Base-by-base conservation (phyloP, 2,329 filamentous ascomycete species). In the Blumeriella jaapii region DNA sequence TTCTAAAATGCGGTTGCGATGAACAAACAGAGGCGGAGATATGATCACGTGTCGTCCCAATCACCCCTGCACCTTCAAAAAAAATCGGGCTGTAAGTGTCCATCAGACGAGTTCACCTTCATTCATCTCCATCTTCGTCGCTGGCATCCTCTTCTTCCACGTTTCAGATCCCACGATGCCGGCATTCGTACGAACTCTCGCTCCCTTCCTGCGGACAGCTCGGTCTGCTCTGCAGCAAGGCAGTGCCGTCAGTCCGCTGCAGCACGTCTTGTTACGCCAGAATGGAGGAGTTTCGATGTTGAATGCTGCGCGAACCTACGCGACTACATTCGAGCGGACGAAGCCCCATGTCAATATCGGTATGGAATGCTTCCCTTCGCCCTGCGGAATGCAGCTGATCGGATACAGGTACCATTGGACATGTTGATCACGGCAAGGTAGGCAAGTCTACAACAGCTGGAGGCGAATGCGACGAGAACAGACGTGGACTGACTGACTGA, bases 361-460 rank as follows among this genome's bases (percentile, higher is more conserved):
- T 83, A 69, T 50, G 68, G 41, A 9, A 11, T 23, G 10, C 15
- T 9, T 12, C 12, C 6, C 13, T 5, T 27, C 9, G 13, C 8
- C 7, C 9, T 27, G 10, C 14, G 34, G 36, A 34, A 27, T 34
- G 37, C 8, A 36, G 26, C 47, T 44, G 36, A 46, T 29, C 14
- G 12, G 13, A 27, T 36, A 13, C 39, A 87, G 82, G 82, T 61
- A 98, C 91, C 53, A 98, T 98, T 66, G 91, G 91, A 54, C 91
- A 98, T 71, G 91, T 98, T 65, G 91, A 98, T 75, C 89, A 98
- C 68, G 89, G 89, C 69, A 98, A 98, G 82, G 87, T 93, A 67
- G 17, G 39, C 28, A 6, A 15, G 22, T n/a, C n/a, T n/a, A n/a
- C n/a, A n/a, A n/a, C n/a, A n/a, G n/a, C n/a, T n/a, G n/a, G n/a